Base-by-base conservation (phyloP, 2,329 filamentous ascomycete genomes). In the Colletotrichum sp. region DNA sequence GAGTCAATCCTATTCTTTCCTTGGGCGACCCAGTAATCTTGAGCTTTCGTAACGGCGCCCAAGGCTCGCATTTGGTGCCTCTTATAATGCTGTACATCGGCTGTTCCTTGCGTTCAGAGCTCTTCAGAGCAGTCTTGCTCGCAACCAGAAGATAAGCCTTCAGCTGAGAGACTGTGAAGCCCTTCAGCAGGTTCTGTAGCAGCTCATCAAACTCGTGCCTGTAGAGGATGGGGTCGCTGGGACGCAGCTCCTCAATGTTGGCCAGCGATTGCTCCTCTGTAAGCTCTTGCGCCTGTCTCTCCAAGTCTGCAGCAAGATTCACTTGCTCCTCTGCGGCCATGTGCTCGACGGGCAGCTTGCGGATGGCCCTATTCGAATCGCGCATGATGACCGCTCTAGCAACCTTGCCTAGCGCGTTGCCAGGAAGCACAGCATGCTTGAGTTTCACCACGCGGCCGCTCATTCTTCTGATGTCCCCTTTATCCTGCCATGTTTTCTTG, bases 241-340 rank as follows among this genome's bases (percentile, higher is more conserved):
- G 90, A 48, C 85, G 84, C 38, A 92, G 79, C 70, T 86, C 86
- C 36, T 90, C 82, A 21, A 92, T 87, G 73, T 89, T 88, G 5
- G 81, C 79, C 64, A 84, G 79, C 3, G 87, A 81, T 56, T 90
- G 86, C 21, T 84, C 80, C 3, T 76, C 66, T 2, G 78, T 80
- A 2, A 81, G 76, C 4, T 82, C 79, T 4, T 77, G 76, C 3
- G 75, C 78, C 34, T 83, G 78, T 12, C 79, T 77, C 2, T 81
- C 76, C 5, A 86, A 70, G 7, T 86, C 56, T 21, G 78, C 77
- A 69, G 84, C 78, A 76, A 87, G 83, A 18, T 83, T 80, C 2
- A 84, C 24, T 7, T 16, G 13, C 16, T 55, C 7, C 21, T 26
- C 32, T 13, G 26, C 6, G 7, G n/a, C 13, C 16, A 36, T 16